A percentile compares a stretch with the other conserved stretches of the same genome.
phyloP scores from a whole-genome alignment of 192 early-diverging fungal species.

The Mortierella alpina region DNA sequence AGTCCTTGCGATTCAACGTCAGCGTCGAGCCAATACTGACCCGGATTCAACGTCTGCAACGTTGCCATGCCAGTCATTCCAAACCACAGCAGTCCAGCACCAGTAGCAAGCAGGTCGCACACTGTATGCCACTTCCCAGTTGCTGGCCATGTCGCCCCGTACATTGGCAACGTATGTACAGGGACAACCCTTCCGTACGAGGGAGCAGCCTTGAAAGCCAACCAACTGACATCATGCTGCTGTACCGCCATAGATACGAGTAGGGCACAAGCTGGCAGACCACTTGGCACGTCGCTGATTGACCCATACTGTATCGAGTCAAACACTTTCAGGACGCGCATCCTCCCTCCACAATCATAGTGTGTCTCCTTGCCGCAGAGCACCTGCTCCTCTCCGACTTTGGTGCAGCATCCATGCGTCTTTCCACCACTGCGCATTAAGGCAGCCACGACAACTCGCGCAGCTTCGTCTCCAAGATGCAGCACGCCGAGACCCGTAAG shows the following conservation, averaged over 20 bases:
- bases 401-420: not conserved
- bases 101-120: slow-evolving; percentile 2
- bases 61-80: not conserved
- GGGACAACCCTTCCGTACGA: not conserved
- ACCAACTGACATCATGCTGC: slow-evolving; percentile 9
- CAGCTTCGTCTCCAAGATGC: not conserved
- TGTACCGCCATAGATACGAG: not conserved
- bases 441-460: not conserved
- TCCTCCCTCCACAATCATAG: too few relatives aligned
- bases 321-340: not conserved
- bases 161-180: slow-evolving; percentile 3
- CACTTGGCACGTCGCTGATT: not conserved
- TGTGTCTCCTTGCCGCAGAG: too few relatives aligned
- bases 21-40: not conserved
- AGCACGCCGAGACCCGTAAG: not conserved
- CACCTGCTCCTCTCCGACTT: not conserved
- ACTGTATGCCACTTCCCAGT: slow-evolving; percentile 5
- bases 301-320: not conserved
- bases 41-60: not conserved
- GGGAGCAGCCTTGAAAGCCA: slow-evolving; percentile 1
- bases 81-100: slow-evolving; percentile 5
- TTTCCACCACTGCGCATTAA: slow-evolving; percentile 5
- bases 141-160: slow-evolving; percentile 7
- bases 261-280: not conserved
- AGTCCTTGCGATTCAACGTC: not conserved